Evolutionary conservation across 164 flowering plant species (phyloP).

Genomic region (Macadamia integrifolia): DNA sequence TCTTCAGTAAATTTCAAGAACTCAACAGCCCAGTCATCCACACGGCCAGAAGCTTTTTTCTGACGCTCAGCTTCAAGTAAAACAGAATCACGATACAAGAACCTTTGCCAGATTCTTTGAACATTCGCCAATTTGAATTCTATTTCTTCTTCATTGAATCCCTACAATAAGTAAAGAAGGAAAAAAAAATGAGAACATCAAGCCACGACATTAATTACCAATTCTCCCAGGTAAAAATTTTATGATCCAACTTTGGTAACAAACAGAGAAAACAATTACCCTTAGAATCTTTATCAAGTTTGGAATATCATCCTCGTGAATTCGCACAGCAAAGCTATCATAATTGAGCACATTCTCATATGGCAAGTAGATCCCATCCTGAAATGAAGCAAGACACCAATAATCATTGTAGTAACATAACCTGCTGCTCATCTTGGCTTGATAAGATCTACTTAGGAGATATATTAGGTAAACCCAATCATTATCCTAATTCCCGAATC

Average conservation of each 20-base stretch:
- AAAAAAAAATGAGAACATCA: not conserved
- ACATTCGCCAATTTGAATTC: conserved; percentile 74
- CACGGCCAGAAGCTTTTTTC: conserved; percentile 40
- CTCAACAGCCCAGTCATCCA: conserved; percentile 71
- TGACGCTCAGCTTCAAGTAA: conserved; percentile 91
- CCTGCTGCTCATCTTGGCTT: not conserved
- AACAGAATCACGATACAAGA: conserved; percentile 76
- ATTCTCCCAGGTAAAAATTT: not conserved
- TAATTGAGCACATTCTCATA: conserved; percentile 90
- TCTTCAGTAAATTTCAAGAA: conserved; percentile 55
- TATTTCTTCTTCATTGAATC: conserved; percentile 68
- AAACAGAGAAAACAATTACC: conserved; percentile 35
- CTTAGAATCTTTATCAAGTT: conserved; percentile 67
- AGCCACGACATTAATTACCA: not conserved
- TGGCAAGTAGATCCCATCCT: conserved; percentile 96
- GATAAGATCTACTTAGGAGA: not conserved
- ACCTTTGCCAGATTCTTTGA: conserved; percentile 83
- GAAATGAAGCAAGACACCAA: conserved; percentile 4
- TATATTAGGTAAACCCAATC: no score
- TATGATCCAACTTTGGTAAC: not conserved
- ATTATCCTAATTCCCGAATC: not conserved
- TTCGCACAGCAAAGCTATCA: conserved; percentile 86
- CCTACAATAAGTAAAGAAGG: conserved; percentile 28
- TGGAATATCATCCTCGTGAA: conserved; percentile 86
- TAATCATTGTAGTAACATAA: not conserved